Base-by-base conservation (phyloP, 1,284 basidiomycete genomes). In the Grifola frondosa region DNA sequence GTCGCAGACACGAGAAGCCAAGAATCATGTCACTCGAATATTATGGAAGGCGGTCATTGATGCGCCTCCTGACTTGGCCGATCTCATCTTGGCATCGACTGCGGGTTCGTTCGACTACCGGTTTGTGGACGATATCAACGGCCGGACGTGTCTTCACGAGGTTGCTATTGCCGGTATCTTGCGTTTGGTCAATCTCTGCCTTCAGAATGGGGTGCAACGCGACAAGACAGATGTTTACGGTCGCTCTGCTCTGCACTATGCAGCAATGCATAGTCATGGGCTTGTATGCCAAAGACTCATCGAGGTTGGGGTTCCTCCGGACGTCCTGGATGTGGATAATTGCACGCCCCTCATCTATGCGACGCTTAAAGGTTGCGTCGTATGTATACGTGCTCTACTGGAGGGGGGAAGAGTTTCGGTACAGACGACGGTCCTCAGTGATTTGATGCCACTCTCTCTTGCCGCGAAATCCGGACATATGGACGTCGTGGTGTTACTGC, bases 41-140 rank as follows among this genome's bases (percentile, higher is more conserved):
- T 70, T 97, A 13, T 97, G 95, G 95, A 88, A 91, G 58, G 83
- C 89, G 9, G 83, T 91, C 41, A 81, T 94, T 35, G 86, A 92
- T 50, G 89, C 91, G 6, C 82, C 85, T 25, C 69, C 73, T 6
- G 78, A 80, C 25, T 68, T 91, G 33, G 83, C 83, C 17, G 86
- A 92, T 59, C 68, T 89, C 33, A 88, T 95, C 40, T 67, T 93
- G 16, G 64, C 73, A 13, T 83, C 85, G 28, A 72, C 92, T 40
- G 70, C 74, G 15, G 65, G 70, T 4, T 77, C 85, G 0, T 90
- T 98, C 59, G 91, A 98, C 67, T 98, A 91, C 63, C 73, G 75
- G 38, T 97, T 93, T 60, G 78, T 97, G 30, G 97, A 99, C 63
- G 94, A 97, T 59, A 99, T 99, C 73, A 99, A 97, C 63, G 91